A percentile compares a stretch with the other conserved stretches of the same genome.
Conservation (phyloP, 345 rosid species). For the Abelmoschus esculentus region DNA sequence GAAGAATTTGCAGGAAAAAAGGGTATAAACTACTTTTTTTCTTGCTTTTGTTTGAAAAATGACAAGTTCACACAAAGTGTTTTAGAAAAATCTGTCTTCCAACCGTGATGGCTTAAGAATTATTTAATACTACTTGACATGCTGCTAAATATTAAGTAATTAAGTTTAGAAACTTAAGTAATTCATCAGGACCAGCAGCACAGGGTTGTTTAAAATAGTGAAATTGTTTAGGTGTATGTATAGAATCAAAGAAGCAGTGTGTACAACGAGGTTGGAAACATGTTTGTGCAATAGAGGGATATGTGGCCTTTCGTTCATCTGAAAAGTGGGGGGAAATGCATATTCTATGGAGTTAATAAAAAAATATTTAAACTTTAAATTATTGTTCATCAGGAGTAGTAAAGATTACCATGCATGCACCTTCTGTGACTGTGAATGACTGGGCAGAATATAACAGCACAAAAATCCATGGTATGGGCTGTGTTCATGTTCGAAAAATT, state of each 20-base stretch:
- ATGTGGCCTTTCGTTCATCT: background rate
- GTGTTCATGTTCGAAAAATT: background rate
- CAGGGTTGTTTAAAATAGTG: background rate
- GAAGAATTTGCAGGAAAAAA: background rate
- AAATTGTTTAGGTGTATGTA: background rate
- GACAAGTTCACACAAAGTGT: background rate
- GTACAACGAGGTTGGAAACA: background rate
- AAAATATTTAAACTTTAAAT: background rate
- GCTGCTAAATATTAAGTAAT: background rate
- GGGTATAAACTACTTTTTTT: background rate
- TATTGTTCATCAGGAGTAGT: background rate
- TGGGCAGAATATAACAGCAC: background rate
- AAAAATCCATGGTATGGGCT: background rate
- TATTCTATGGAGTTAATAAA: constrained; percentile 3
- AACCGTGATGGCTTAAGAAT: no score
- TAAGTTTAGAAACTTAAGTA: background rate
- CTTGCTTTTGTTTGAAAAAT: background rate
- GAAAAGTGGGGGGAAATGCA: background rate
- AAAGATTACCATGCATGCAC: background rate
- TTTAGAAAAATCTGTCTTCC: no score
- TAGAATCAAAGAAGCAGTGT: background rate
- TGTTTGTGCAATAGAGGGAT: background rate
- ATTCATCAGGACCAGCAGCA: background rate
- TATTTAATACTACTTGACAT: background rate
- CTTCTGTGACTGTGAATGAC: background rate